Conservation (phyloP, 2,329 filamentous ascomycete genomes). For the Aureobasidium melanogenum region DNA sequence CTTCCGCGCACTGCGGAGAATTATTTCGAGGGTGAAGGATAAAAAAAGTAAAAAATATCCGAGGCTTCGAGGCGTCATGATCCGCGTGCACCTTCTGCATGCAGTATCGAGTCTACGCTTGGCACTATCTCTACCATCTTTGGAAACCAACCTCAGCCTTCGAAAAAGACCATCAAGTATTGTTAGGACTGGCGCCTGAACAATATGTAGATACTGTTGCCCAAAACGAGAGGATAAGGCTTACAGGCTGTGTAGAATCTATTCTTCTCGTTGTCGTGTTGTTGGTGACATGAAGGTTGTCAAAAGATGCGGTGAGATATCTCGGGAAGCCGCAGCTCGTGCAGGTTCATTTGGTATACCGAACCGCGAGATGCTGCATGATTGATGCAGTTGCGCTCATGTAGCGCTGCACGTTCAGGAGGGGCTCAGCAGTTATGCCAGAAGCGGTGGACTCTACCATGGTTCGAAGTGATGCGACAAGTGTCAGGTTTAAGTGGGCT, state of each 20-base stretch:
- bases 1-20: conserved; percentile 1
- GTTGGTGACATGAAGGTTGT: neutral
- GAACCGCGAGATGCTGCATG: neutral
- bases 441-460: neutral
- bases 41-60: neutral
- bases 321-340: neutral
- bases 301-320: neutral
- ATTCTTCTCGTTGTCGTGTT: neutral
- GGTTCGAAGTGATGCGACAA: neutral
- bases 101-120: neutral
- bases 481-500: neutral
- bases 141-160: neutral
- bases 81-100: conserved; percentile 3
- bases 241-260: neutral
- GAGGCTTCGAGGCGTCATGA: conserved; percentile 8
- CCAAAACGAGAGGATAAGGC: neutral
- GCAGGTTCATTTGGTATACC: neutral
- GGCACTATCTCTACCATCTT: neutral
- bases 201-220: neutral
- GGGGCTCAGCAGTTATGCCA: neutral
- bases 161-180: neutral
- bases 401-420: neutral
- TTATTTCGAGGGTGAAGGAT: neutral
- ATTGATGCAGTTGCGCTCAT: neutral
- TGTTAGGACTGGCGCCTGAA: neutral